Conservation (phyloP, 306 rosid species). For the Acacia acuminata region DNA sequence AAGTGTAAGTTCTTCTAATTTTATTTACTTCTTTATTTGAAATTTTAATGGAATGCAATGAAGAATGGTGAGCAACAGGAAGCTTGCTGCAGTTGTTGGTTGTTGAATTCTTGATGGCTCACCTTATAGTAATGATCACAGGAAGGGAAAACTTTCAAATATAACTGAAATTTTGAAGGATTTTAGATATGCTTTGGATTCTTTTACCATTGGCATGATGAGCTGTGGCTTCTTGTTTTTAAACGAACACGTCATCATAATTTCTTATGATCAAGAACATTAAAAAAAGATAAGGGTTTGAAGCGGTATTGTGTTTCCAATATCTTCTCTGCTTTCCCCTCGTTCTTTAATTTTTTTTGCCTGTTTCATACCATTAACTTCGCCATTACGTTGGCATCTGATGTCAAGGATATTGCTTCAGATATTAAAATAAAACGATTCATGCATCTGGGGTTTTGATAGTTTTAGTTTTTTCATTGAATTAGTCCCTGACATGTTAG, state of each 20-base stretch:
- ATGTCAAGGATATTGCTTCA: not conserved
- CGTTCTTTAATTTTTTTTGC: not conserved
- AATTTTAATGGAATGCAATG: not conserved
- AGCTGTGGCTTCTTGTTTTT: not conserved
- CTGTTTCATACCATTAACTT: not conserved
- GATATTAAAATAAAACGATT: not conserved
- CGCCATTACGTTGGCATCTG: not conserved
- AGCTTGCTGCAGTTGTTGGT: not conserved
- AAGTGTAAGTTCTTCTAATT: not conserved
- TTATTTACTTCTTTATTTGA: not conserved
- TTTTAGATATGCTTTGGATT: not conserved
- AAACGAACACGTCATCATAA: not conserved
- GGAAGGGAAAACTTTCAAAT: not conserved
- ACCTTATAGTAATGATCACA: not conserved
- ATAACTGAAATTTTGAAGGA: not conserved
- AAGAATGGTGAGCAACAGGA: not conserved
- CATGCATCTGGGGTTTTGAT: not conserved
- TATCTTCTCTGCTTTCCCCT: not conserved
- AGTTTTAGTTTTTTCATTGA: not conserved
- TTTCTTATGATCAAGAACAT: not conserved
- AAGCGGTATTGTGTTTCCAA: not conserved
- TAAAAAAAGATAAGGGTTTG: not conserved
- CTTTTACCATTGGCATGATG: not conserved
- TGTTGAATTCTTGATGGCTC: conserved; percentile 14
- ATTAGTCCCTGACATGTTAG: not conserved